Conservation (phyloP, 192 early-diverging fungal genomes). For the Coemansia sp. region DNA sequence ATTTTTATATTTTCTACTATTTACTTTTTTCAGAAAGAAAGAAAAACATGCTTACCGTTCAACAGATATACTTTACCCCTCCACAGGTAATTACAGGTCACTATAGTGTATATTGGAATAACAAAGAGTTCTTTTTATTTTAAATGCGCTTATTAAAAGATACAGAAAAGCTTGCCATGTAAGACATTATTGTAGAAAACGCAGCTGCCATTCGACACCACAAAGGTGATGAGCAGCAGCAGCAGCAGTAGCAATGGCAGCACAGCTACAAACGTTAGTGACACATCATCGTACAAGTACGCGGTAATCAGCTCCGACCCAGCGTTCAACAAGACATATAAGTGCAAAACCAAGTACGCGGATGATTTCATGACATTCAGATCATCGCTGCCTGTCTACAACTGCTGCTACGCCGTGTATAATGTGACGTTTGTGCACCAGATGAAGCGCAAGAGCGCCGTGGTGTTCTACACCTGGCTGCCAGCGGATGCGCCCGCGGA, state of each 20-base stretch:
- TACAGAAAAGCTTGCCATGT: too few relatives aligned
- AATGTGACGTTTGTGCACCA: conserved; percentile 15
- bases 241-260: too few relatives aligned
- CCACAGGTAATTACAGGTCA: neutral
- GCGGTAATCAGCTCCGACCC: conserved; percentile 19
- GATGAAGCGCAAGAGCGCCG: conserved; percentile 10
- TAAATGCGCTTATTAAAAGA: neutral
- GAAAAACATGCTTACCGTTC: neutral
- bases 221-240: too few relatives aligned
- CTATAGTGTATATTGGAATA: neutral
- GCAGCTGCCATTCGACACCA: too few relatives aligned
- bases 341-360: conserved; percentile 3
- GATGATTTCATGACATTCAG: conserved; percentile 17
- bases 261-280: neutral
- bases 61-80: neutral
- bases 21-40: neutral
- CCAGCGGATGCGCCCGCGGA: conserved; percentile 9
- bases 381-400: conserved; percentile 14
- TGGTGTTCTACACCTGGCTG: conserved; percentile 27
- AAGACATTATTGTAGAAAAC: too few relatives aligned
- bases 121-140: neutral
- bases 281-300: conserved; percentile 26
- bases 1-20: neutral
- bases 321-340: conserved; percentile 6
- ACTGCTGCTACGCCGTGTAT: conserved; percentile 29